These are phyloP conservation scores for Stereum hirsutum DNA, from an alignment of 1,284 basidiomycete species.

Conservation along the genomic window DNA sequence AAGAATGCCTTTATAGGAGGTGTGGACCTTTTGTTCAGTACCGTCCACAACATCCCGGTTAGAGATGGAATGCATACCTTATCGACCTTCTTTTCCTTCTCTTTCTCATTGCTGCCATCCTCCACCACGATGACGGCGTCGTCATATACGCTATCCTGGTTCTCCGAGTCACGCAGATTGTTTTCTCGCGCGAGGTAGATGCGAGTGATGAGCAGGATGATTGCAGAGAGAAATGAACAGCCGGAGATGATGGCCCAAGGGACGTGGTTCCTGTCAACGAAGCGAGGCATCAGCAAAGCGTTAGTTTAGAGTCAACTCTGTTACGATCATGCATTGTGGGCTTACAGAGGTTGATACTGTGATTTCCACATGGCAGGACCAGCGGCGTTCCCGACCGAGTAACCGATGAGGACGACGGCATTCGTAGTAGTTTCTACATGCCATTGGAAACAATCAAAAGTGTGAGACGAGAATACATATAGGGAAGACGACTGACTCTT, in stretches of 20 bases:
- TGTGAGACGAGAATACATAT: background rate
- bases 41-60: background rate
- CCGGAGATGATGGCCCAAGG: slow-evolving; percentile 60
- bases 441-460: background rate
- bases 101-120: slow-evolving; percentile 48
- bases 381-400: slow-evolving; percentile 60
- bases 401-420: slow-evolving; percentile 61
- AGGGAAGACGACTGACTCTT: slow-evolving; percentile 37
- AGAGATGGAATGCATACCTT: slow-evolving; percentile 32
- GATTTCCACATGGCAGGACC: slow-evolving; percentile 71
- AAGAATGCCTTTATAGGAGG: slow-evolving; percentile 34
- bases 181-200: slow-evolving; percentile 54
- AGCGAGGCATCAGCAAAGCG: background rate
- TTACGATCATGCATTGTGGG: background rate
- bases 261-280: slow-evolving; percentile 37
- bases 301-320: background rate
- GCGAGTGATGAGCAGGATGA: slow-evolving; percentile 42
- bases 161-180: slow-evolving; percentile 47
- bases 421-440: slow-evolving; percentile 37
- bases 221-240: slow-evolving; percentile 40
- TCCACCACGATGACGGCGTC: slow-evolving; percentile 50
- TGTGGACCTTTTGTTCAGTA: background rate
- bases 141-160: slow-evolving; percentile 7
- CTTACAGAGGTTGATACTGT: slow-evolving; percentile 52
- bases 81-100: slow-evolving; percentile 44